Evolutionary conservation across 768 basidiomycete species (phyloP).

Genomic region (Leccinum incarnatum): DNA sequence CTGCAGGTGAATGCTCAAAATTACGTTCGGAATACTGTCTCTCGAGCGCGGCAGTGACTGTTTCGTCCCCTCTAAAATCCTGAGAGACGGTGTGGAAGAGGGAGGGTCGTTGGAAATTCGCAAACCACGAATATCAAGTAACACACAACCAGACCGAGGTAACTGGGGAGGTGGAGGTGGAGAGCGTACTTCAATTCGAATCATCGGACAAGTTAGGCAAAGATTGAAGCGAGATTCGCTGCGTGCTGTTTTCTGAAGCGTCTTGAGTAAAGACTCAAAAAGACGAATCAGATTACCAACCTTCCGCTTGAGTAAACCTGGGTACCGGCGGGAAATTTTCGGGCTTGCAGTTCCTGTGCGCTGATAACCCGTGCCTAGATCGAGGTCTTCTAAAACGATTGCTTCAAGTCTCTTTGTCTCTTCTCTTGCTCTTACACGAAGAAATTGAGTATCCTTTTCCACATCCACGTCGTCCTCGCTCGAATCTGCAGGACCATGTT

Average conservation of each 20-base stretch:
- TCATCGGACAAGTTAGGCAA: conserved; percentile 45
- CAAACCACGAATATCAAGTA: conserved; percentile 61
- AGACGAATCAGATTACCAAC: conserved; percentile 7
- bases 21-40: conserved; percentile 6
- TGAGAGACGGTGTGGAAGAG: conserved; percentile 21
- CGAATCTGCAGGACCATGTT: conserved; percentile 2
- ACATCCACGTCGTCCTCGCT: conserved; percentile 13
- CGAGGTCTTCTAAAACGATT: conserved; percentile 57
- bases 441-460: conserved; percentile 15
- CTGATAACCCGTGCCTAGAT: conserved; percentile 50
- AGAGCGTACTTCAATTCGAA: conserved; percentile 68
- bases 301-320: conserved; percentile 12
- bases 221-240: conserved; percentile 21
- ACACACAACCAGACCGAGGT: conserved; percentile 65
- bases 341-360: conserved; percentile 5
- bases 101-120: conserved; percentile 34
- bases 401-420: conserved; percentile 46
- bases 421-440: conserved; percentile 28
- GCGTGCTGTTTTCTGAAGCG: conserved; percentile 9
- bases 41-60: neutral
- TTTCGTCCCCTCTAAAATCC: conserved; percentile 28
- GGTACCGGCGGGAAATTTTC: conserved; percentile 8
- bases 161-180: conserved; percentile 48
- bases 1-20: conserved; percentile 42
- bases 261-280: conserved; percentile 5